phyloP scores from a whole-genome alignment of 768 basidiomycete genomes.

The Phanerodontia chrysosporium region DNA sequence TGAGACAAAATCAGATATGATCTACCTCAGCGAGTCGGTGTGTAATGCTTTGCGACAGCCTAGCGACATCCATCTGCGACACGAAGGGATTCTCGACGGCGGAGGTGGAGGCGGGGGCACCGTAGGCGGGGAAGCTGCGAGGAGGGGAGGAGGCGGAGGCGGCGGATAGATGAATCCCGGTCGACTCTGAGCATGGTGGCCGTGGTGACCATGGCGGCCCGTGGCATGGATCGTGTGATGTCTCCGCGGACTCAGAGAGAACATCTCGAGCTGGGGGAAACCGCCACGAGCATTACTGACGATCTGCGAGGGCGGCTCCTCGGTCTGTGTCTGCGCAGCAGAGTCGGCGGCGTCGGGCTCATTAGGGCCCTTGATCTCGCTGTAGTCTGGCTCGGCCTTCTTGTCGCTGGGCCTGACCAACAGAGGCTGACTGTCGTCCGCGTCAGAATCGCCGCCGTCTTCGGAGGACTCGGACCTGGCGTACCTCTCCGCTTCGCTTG shows the following conservation, averaged over 20 bases:
- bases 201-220: constrained; percentile 17
- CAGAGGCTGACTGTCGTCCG: constrained; percentile 8
- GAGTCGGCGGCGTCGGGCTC: constrained; percentile 17
- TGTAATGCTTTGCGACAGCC: constrained; percentile 39
- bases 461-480: neutral
- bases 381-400: neutral
- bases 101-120: neutral
- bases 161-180: constrained; percentile 9
- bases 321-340: constrained; percentile 11
- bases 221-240: constrained; percentile 34
- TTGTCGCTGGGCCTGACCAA: neutral
- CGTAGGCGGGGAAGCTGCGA: neutral
- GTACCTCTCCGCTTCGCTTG: constrained; percentile 14
- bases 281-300: constrained; percentile 59
- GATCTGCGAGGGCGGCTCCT: constrained; percentile 33
- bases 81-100: constrained; percentile 4
- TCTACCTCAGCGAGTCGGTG: constrained; percentile 62
- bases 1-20: constrained; percentile 12
- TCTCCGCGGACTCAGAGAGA: constrained; percentile 45
- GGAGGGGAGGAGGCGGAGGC: neutral
- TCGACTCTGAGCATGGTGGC: constrained; percentile 31
- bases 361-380: constrained; percentile 1
- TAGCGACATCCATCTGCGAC: neutral
- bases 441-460: neutral
- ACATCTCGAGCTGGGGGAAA: constrained; percentile 62